Evolutionary conservation across 345 rosid genomes (phyloP).

Genomic region (Tarenaya hassleriana): DNA sequence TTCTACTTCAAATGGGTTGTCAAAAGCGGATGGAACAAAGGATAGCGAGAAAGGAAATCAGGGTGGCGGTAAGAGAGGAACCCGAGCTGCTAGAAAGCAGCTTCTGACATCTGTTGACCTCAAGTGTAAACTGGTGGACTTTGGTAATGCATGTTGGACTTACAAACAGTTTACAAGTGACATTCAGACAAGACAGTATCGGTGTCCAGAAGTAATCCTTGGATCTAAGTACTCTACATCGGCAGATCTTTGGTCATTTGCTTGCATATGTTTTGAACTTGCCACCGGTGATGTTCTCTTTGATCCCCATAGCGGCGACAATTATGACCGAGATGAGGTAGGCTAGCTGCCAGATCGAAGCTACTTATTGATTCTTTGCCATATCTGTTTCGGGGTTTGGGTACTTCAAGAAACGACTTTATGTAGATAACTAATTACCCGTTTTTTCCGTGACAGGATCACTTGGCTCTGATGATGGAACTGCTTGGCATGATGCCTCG

Average conservation of each 20-base stretch:
- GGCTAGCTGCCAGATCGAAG: background rate
- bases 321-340: slow-evolving; percentile 88
- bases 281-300: slow-evolving; percentile 90
- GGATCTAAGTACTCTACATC: slow-evolving; percentile 84
- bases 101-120: slow-evolving; percentile 50
- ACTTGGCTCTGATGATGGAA: slow-evolving; percentile 97
- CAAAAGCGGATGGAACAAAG: too few species aligned
- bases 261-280: slow-evolving; percentile 88
- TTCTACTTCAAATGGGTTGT: too few species aligned
- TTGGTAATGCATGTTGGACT: slow-evolving; percentile 98
- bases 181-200: slow-evolving; percentile 90
- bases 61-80: slow-evolving; percentile 42
- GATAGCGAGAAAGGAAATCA: too few species aligned
- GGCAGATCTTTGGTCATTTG: slow-evolving; percentile 92
- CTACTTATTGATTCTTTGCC: too few species aligned
- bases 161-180: slow-evolving; percentile 91
- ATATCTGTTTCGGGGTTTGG: too few species aligned
- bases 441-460: slow-evolving; percentile 80
- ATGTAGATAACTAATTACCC: too few species aligned
- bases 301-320: slow-evolving; percentile 94
- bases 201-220: slow-evolving; percentile 88
- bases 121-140: slow-evolving; percentile 84
- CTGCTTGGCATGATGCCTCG: slow-evolving; percentile 87
- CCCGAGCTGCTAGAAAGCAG: slow-evolving; percentile 49
- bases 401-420: background rate